These are phyloP conservation scores for Uncinocarpus reesii DNA, from an alignment of 2,329 filamentous ascomycete genomes.

Conservation along the genomic window DNA sequence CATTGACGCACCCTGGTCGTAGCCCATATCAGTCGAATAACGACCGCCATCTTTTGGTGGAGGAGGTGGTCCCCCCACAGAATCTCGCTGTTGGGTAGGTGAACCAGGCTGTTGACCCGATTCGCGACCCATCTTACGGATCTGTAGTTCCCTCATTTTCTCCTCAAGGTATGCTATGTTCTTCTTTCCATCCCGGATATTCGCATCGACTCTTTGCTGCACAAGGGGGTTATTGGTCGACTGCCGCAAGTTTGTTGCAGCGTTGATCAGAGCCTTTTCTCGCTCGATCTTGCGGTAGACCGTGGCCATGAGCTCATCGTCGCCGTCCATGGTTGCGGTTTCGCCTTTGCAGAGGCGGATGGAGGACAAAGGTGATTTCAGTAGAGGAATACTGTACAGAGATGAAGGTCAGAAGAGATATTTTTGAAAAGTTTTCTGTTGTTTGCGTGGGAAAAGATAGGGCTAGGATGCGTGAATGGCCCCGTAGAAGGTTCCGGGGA, in stretches of 20 bases:
- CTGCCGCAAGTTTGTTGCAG: slow-evolving; percentile 87
- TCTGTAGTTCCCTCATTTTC: slow-evolving; percentile 75
- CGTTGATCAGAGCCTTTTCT: slow-evolving; percentile 89
- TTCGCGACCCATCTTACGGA: slow-evolving; percentile 59
- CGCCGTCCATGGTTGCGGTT: slow-evolving; percentile 42
- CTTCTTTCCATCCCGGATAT: slow-evolving; percentile 84
- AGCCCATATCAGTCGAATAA: slow-evolving; percentile 47
- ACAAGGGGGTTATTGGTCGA: slow-evolving; percentile 91
- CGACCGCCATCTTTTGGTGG: slow-evolving; percentile 61
- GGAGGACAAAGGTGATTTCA: neutral
- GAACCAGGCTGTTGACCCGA: slow-evolving; percentile 24
- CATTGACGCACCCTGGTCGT: slow-evolving; percentile 59
- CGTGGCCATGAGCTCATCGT: slow-evolving; percentile 59
- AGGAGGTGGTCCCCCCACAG: slow-evolving; percentile 45
- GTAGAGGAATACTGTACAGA: neutral
- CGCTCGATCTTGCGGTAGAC: slow-evolving; percentile 96
- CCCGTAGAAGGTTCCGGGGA: slow-evolving; percentile 4
- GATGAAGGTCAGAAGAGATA: neutral
- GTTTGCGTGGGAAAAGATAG: slow-evolving; percentile 3
- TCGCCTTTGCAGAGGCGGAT: neutral
- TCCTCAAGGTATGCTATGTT: slow-evolving; percentile 96
- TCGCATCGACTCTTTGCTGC: slow-evolving; percentile 78
- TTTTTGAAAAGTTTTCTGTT: slow-evolving; percentile 4
- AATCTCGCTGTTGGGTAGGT: slow-evolving; percentile 40
- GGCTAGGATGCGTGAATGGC: neutral